phyloP scores from a whole-genome alignment of 768 basidiomycete genomes.

The Imleria badia region DNA sequence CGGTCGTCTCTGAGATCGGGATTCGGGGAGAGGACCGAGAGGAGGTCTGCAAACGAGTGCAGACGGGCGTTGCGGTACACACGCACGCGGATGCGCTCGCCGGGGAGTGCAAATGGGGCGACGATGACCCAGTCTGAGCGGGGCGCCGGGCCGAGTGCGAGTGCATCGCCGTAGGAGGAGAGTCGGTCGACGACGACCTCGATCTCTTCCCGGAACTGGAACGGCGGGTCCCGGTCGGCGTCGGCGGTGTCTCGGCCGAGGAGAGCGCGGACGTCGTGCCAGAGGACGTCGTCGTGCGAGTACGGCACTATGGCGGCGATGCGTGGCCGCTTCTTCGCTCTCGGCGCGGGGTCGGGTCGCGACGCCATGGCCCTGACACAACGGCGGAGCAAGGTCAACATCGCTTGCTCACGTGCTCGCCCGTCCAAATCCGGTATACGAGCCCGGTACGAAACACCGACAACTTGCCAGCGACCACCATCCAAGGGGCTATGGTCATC shows the following conservation, averaged over 20 bases:
- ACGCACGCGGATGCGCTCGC: conserved; percentile 71
- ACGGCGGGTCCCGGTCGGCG: conserved; percentile 58
- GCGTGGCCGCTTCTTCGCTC: conserved; percentile 31
- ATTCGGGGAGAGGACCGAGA: conserved; percentile 67
- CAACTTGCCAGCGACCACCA: background rate
- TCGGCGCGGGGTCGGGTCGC: too few species aligned
- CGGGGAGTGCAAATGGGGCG: conserved; percentile 82
- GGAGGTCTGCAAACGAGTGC: conserved; percentile 74
- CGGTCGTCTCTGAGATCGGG: conserved; percentile 60
- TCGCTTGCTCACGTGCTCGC: background rate
- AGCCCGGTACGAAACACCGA: background rate
- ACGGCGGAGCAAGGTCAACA: background rate
- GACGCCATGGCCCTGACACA: too few species aligned
- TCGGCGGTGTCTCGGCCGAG: conserved; percentile 62
- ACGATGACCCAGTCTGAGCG: conserved; percentile 75
- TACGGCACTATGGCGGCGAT: conserved; percentile 45
- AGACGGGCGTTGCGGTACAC: conserved; percentile 71
- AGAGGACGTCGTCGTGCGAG: conserved; percentile 73
- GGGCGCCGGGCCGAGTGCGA: conserved; percentile 51
- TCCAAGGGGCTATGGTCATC: conserved; percentile 12
- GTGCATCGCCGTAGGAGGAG: conserved; percentile 63
- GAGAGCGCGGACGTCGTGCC: conserved; percentile 65
- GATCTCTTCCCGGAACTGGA: conserved; percentile 58
- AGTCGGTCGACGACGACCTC: conserved; percentile 65
- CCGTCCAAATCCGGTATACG: background rate